Conservation (phyloP, 345 rosid genomes). For the Citrus unshiu region DNA sequence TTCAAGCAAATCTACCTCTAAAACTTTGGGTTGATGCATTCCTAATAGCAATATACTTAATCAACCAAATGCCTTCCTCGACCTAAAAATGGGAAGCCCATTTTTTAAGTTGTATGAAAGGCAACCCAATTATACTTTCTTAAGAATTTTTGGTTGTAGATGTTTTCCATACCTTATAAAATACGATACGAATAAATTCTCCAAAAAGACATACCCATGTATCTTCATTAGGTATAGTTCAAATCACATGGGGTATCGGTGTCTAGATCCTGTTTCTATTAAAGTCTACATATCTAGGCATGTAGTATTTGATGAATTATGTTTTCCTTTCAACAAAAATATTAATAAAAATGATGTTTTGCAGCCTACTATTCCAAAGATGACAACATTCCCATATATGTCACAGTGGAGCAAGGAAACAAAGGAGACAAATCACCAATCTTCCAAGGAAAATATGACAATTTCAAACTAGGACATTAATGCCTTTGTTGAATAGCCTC, state of each 20-base stretch:
- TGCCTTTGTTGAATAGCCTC: no score
- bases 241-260: not conserved
- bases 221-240: not conserved
- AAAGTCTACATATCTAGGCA: not conserved
- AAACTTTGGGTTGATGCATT: not conserved
- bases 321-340: not conserved
- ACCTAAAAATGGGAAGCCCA: not conserved
- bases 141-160: not conserved
- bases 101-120: not conserved
- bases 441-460: no score
- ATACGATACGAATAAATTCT: not conserved
- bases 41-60: not conserved
- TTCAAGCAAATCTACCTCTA: slow-evolving; percentile 1
- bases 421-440: no score
- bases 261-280: not conserved
- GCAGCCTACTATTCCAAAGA: not conserved
- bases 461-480: no score
- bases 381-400: not conserved
- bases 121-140: not conserved
- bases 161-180: not conserved
- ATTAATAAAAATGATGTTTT: not conserved
- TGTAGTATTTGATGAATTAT: not conserved
- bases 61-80: not conserved
- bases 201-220: not conserved
- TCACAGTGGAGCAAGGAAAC: not conserved